A percentile compares a stretch with the other conserved stretches of the same genome.
Evolutionary conservation across 108 stramenopile genomes (phyloP).

Genomic region (Epipyxis sp.): DNA sequence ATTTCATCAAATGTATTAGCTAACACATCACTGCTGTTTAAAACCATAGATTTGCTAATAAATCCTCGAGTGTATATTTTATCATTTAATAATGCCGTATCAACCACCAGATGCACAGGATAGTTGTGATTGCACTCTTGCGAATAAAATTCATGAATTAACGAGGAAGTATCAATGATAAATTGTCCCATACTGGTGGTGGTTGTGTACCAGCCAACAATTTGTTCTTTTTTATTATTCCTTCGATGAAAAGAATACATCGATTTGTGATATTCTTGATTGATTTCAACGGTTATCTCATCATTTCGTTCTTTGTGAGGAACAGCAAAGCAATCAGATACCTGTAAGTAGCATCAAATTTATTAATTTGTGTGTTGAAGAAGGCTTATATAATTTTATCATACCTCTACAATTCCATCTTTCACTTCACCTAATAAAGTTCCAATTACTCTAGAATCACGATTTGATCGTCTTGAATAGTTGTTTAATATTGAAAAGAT

Average conservation of each 20-base stretch:
- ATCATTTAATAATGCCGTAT: conserved; percentile 61
- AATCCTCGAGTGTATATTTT: too few relatives aligned
- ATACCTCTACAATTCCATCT: conserved; percentile 65
- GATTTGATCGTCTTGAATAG: conserved; percentile 52
- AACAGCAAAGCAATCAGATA: conserved; percentile 91
- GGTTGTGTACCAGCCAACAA: conserved; percentile 95
- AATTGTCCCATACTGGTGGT: conserved; percentile 40
- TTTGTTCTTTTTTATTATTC: conserved; percentile 74
- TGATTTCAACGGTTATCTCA: conserved; percentile 70
- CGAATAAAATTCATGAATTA: conserved; percentile 94
- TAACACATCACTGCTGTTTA: too few relatives aligned
- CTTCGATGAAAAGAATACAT: conserved; percentile 49
- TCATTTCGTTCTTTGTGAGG: conserved; percentile 88
- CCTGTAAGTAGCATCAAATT: conserved; percentile 61
- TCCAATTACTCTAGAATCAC: conserved; percentile 58
- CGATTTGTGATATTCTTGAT: conserved; percentile 81
- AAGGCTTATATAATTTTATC: conserved; percentile 59
- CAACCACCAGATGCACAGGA: conserved; percentile 60
- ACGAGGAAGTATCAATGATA: conserved; percentile 79
- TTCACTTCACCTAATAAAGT: conserved; percentile 59
- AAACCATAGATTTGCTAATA: too few relatives aligned
- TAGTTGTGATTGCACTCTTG: conserved; percentile 64
- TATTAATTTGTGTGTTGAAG: conserved; percentile 2
- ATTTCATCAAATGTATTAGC: too few relatives aligned
- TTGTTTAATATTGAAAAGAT: conserved; percentile 55